Evolutionary conservation across 164 flowering plant genomes (phyloP).

Genomic region (Brasenia schreberi): DNA sequence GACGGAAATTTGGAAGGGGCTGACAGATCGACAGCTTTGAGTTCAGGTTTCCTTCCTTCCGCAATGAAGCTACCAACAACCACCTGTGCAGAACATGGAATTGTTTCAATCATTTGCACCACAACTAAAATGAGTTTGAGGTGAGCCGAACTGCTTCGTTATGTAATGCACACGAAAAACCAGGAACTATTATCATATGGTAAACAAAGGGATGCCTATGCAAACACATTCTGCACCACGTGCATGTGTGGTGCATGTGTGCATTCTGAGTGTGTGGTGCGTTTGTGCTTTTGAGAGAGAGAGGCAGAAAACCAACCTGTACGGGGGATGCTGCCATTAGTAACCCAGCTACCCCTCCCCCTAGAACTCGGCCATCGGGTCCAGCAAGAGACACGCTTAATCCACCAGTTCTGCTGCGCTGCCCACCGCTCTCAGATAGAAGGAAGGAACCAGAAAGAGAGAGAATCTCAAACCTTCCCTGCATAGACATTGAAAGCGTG

Average conservation of each 20-base stretch:
- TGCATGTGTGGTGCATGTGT: too few species aligned
- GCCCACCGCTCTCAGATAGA: constrained; percentile 59
- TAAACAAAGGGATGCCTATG: too few species aligned
- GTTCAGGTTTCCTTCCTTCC: constrained; percentile 35
- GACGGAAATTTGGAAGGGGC: constrained; percentile 21
- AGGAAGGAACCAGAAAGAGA: constrained; percentile 82
- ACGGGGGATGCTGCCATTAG: constrained; percentile 80
- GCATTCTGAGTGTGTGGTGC: too few species aligned
- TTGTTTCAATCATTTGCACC: background rate
- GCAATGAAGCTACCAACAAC: constrained; percentile 68
- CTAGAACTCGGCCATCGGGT: constrained; percentile 86
- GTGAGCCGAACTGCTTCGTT: too few species aligned
- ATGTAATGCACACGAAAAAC: too few species aligned
- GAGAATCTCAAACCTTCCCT: constrained; percentile 87
- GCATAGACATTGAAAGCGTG: constrained; percentile 7
- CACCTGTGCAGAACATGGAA: constrained; percentile 32
- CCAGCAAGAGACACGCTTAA: constrained; percentile 74
- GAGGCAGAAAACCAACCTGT: constrained; percentile 34
- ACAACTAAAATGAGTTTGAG: too few species aligned
- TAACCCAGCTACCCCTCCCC: constrained; percentile 86
- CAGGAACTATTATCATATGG: too few species aligned
- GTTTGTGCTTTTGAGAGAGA: background rate
- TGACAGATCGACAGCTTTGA: constrained; percentile 19
- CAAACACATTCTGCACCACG: too few species aligned
- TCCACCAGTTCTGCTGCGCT: constrained; percentile 76